phyloP scores from a whole-genome alignment of 257 asterid genomes.

The Forsythia viridissima region DNA sequence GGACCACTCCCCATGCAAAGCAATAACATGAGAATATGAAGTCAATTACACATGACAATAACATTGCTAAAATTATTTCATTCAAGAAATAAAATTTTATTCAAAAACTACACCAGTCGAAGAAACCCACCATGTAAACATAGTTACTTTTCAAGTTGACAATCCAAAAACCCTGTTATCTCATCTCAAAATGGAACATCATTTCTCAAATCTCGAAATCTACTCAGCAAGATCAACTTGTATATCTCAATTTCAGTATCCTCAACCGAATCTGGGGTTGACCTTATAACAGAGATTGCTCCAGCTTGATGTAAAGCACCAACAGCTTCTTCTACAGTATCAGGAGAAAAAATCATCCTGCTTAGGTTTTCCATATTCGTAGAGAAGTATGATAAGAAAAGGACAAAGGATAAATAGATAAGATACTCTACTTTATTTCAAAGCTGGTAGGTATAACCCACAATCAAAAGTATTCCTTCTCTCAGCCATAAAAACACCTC shows the following conservation, averaged over 20 bases:
- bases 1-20: neutral
- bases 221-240: slow-evolving; percentile 50
- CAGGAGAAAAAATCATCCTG: neutral
- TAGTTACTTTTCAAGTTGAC: neutral
- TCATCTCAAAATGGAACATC: slow-evolving; percentile 27
- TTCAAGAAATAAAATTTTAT: neutral
- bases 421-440: neutral
- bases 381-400: neutral
- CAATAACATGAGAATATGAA: neutral
- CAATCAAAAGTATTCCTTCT: neutral
- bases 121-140: neutral
- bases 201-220: slow-evolving; percentile 44
- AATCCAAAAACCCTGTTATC: slow-evolving; percentile 9
- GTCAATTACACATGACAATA: neutral
- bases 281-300: slow-evolving; percentile 50
- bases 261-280: slow-evolving; percentile 53
- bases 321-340: slow-evolving; percentile 61
- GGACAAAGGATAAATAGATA: neutral
- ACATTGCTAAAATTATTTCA: neutral
- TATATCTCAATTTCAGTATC: slow-evolving; percentile 55
- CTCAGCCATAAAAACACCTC: neutral
- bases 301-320: slow-evolving; percentile 66
- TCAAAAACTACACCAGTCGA: neutral
- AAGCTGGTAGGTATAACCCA: neutral
- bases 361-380: neutral